Evolutionary conservation across 371 early-diverging fungal genomes (phyloP).

Genomic region (Homolaphlyctis polyrhiza): DNA sequence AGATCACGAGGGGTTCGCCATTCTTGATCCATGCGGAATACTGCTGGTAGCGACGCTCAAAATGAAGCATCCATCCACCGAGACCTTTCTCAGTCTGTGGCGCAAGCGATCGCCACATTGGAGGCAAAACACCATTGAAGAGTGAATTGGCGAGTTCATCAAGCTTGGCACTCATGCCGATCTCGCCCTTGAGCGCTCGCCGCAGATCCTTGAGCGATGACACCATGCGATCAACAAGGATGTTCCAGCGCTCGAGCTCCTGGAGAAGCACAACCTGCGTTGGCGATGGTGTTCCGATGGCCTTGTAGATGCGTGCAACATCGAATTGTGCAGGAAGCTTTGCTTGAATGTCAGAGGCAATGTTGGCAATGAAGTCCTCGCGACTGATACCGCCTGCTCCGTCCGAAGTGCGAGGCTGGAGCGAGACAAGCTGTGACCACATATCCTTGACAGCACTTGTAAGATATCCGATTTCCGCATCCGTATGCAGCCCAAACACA

Average conservation of each 20-base stretch:
- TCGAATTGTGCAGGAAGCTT: conserved; percentile 49
- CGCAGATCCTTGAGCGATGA: conserved; percentile 41
- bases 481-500: conserved; percentile 58
- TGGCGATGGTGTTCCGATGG: conserved; percentile 43
- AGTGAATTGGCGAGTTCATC: conserved; percentile 52
- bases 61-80: conserved; percentile 54
- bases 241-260: conserved; percentile 57
- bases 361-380: conserved; percentile 50
- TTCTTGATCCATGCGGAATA: conserved; percentile 51
- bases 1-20: conserved; percentile 56
- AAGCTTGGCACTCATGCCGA: conserved; percentile 52
- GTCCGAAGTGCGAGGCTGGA: conserved; percentile 50
- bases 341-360: conserved; percentile 48
- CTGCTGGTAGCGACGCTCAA: conserved; percentile 45
- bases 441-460: conserved; percentile 51
- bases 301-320: conserved; percentile 41
- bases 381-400: conserved; percentile 51
- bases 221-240: conserved; percentile 45
- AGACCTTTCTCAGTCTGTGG: conserved; percentile 55
- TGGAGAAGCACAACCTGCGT: conserved; percentile 52
- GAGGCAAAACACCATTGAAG: conserved; percentile 47
- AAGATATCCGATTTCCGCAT: conserved; percentile 57
- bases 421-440: conserved; percentile 51
- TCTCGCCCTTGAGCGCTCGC: conserved; percentile 55
- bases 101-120: conserved; percentile 43